Evolutionary conservation across 345 rosid species (phyloP), one percentile per base, ranked within the genome.

Genomic region (Aquilaria yunnanensis): DNA sequence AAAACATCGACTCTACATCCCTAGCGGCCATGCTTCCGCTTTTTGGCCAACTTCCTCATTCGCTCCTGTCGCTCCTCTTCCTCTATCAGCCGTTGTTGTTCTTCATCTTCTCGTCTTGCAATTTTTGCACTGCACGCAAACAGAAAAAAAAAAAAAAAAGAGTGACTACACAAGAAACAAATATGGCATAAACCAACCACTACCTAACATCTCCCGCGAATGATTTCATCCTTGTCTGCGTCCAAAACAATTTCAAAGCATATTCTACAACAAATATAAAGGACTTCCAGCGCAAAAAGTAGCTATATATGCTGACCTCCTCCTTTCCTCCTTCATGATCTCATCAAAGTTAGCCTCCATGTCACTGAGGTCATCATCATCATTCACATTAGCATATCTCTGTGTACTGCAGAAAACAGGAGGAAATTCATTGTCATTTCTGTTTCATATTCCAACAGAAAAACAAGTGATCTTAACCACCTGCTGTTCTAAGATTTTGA

Each of bases 281-380:
- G 9, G 57, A 54, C 4, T 12, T 16, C 47, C 13, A 32, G 47
- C 7, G 32, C 12, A n/a, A 53, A 9, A 14, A 32, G 30, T 6
- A 10, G 57, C 29, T 47, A 34, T 37, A n/a, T 16, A 16, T 1
- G 65, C 87, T 47, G 66, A 94, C 99, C 99, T 94, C 69, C 80
- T 53, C 61, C 54, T 76, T 73, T 94, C 99, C 70, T 94, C 97
- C 70, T 29, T 61, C 85, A 73, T 57, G 47, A 90, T 88, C 59
- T 94, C 99, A 0, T 83, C 96, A 49, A 73, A 94, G 62, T 78
- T 78, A 41, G 96, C 96, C 76, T 90, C 99, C 99, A 90, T 94
- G 78, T 83, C 78, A 60, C 83, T 65, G 59, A 74, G 85, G 63
- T 85, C 89, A 57, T 74, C 88, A 14, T 83, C 87, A 14, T 80